Base-by-base conservation (phyloP, 2,329 filamentous ascomycete species). In the Aspergillus versicolor region DNA sequence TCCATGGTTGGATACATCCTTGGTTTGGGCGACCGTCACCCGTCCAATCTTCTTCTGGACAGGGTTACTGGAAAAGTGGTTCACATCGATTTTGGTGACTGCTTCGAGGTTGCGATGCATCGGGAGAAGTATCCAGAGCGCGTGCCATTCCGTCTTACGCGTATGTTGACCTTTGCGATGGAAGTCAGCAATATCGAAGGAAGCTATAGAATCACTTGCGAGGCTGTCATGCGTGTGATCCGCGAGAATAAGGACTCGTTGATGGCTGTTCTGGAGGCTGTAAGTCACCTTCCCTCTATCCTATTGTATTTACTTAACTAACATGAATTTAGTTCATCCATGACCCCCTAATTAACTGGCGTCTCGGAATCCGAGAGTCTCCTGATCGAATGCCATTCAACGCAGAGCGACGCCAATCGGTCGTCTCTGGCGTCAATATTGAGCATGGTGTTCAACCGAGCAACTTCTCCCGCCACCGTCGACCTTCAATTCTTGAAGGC, bases 1-100 rank as follows among this genome's bases (percentile, higher is more conserved):
- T 97, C 92, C n/a, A 99, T 99, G 92, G 94, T 97, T n/a, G 94
- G 94, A 62, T 99, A 99, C 75, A 97, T 99, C 63, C 86, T 99
- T 21, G 95, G 94, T 59, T 82, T 99, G 13, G 94, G 94, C 54
- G 94, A 99, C 77, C 88, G 95, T 47, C 94, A 99, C 77, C 95
- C 95, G 38, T 97, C 92, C 59, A 99, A 99, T 74, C 79, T 99
- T 69, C 95, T 99, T 89, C 88, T 99, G 41, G 94, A 99, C 74
- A 89, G 92, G 40, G 87, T 95, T 60, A 97, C 93, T 1, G 94
- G 94, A 71, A 96, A 96, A 79, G 94, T 99, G 61, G 88, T 99
- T 63, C 94, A 99, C 73, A 97, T 99, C 67, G 94, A 99, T 80
- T 99, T 99, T 69, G 95, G 94, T 66, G 94, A 99, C 78, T 99